Conservation (phyloP, 139 green algal species). For the Edaphochlamys debaryana region DNA sequence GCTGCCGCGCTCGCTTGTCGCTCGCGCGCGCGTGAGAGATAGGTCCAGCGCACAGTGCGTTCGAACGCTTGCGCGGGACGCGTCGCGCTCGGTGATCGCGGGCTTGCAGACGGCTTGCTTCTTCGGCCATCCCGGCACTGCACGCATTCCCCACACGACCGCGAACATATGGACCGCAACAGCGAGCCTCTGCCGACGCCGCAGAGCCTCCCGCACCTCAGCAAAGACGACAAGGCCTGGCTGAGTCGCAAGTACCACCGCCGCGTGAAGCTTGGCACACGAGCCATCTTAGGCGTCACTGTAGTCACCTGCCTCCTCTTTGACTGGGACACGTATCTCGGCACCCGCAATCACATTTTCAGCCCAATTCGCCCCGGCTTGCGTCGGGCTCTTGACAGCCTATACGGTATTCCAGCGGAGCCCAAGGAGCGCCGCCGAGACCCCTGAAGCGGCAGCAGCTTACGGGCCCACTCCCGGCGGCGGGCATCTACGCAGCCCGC, state of each 20-base stretch:
- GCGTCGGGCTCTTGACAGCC: slow-evolving; percentile 26
- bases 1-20: too few relatives aligned
- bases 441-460: neutral
- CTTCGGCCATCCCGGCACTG: too few relatives aligned
- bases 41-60: too few relatives aligned
- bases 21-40: too few relatives aligned
- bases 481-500: too few relatives aligned
- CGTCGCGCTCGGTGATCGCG: too few relatives aligned
- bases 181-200: slow-evolving; percentile 19
- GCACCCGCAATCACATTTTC: slow-evolving; percentile 59
- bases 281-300: slow-evolving; percentile 3
- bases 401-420: slow-evolving; percentile 25
- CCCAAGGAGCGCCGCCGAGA: neutral
- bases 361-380: slow-evolving; percentile 40
- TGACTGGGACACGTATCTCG: slow-evolving; percentile 60
- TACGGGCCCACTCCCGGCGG: too few relatives aligned
- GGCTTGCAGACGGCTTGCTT: too few relatives aligned
- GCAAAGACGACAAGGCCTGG: slow-evolving; percentile 21
- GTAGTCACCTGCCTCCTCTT: slow-evolving; percentile 50
- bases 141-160: too few relatives aligned
- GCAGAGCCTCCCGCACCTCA: too few relatives aligned
- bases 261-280: slow-evolving; percentile 7
- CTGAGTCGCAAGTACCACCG: slow-evolving; percentile 46
- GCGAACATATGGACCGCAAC: too few relatives aligned
- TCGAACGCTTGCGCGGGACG: too few relatives aligned